Base-by-base conservation (phyloP, 257 asterid species). In the Salvia hispanica region DNA sequence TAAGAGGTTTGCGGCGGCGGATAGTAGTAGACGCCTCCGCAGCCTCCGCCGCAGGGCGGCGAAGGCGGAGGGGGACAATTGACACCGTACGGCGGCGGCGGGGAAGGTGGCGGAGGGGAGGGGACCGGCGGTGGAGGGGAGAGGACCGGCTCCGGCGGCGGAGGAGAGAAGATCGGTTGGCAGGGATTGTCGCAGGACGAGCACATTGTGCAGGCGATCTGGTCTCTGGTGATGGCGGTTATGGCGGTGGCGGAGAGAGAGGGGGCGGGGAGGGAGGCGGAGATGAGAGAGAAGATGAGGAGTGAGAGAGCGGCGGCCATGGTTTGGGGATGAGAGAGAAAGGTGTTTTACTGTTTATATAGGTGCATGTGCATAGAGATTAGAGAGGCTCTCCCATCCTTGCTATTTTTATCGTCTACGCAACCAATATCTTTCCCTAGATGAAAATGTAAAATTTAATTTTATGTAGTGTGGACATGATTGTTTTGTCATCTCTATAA, bases 131-230 rank as follows among this genome's bases (percentile, higher is more conserved):
- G 79, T 0, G 84, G 87, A 15, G 83, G 79, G 4, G 48, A 31
- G 7, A 8, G 43, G 9, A 8, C 25, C 3, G 75, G 77, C 9
- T 82, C 52, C 3, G 89, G 87, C 4, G 85, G 88, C 0, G 95
- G 89, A 0, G 95, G 88, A 42, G 87, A 74, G 44, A 33, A 54
- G 53, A 77, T 42, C 8, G 97, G 95, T 31, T 86, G 95, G 18
- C 97, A 84, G 3, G 97, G 95, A 37, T 87, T 85, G 53, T 83
- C 89, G 63, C 96, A 86, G 13, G 86, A 64, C 4, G 89, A 74
- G 80, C 96, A 91, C 86, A 81, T 77, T 72, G 84, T 70, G 85
- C 97, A 88, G 76, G 86, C 28, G 0, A 80, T 65, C 65, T 84
- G 89, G 68, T 83, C 85, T 70, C 75, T 88, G 25, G 40, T 4